Evolutionary conservation across 441 rosid species (phyloP), one percentile per base, ranked within the genome.

Genomic region (Pelargonium citronellum): DNA sequence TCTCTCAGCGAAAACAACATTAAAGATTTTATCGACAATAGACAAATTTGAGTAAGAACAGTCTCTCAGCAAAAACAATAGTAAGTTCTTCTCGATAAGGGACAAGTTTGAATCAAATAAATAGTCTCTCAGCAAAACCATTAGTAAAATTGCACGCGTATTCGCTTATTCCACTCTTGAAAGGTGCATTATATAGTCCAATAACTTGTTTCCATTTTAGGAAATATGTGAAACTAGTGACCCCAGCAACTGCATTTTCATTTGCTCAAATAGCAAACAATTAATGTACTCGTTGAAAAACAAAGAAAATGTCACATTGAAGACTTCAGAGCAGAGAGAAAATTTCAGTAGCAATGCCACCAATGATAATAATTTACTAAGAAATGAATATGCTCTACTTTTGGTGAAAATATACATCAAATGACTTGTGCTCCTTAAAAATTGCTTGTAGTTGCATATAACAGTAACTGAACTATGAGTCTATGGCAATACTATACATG

Each of bases 401-500:
- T 4, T 58, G 27, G 49, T 44, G 13, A 44, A 44, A 7, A 44
- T 44, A 58, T 61, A 57, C 22, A 34, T 66, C 44, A 74, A 70
- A 15, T 69, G 74, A 69, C 39, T 64, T 53, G 41, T 61, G 62
- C 34, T 68, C 73, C 47, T 13, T 69, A 11, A 22, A 22, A 58
- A 43, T 49, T 43, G 69, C 66, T 15, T 46, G 71, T 67, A 58
- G 69, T 70, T 71, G 51, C 46, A 68, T 19, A 16, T 65, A 64
- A 74, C 71, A 73, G 73, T 64, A 30, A 20, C n/a, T 51, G 20
- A 57, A 61, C 79, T 63, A 34, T 34, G 39, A 34, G 16, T 8
- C 12, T 30, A 78, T 69, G 67, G 8, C 63, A 37, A 37, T 66
- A 46, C 70, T 41, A 55, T 46, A 66, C 47, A 64, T 76, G 82